Evolutionary conservation across 805 yeast species (phyloP), one percentile per base, ranked within the genome.

Genomic region (Saccharomycopsis oosterbeekiorum): DNA sequence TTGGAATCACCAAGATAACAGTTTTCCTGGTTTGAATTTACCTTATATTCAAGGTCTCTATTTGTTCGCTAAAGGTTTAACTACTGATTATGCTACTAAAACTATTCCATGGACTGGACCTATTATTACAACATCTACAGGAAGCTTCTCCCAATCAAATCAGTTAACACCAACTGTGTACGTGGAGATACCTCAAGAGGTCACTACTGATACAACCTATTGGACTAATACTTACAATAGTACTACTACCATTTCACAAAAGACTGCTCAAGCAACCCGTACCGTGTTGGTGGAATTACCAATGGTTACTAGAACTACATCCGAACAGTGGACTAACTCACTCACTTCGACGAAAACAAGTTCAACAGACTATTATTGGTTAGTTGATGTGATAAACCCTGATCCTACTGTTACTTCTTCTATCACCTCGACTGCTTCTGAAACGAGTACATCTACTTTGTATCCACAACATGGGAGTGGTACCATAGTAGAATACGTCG

Each of bases 241-340:
- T 55, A 26, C 17, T 41, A 36, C 43, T n/a, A 55, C 57, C 17
- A 21, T 55, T 39, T 37, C 24, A 37, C 57, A 39, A 15, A 21
- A 21, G 17, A 37, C 40, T 37, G 41, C 17, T 21, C 29, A 19
- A 24, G 11, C 43, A 37, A 26, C 43, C 34, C 29, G 29, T 29
- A 36, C 59, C 15, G 55, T 60, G 19, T 42, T 55, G 29, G 53
- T 60, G 17, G 53, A 42, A 34, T 21, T 43, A 21, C 63, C 63
- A 51, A 17, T 53, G 42, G 14, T 41, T 26, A 60, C 60, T 19
- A 19, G 14, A 15, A 56, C 59, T 37, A 42, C 36, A 1, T 57
- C 58, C 29, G 51, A 39, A 17, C 56, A 53, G 34, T 60, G 60
- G 63, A 51, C 58, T 24, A 58, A 55, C 37, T 40, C 63, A 24